Base-by-base conservation (phyloP, 768 basidiomycete genomes). In the Solioccasus polychromus region DNA sequence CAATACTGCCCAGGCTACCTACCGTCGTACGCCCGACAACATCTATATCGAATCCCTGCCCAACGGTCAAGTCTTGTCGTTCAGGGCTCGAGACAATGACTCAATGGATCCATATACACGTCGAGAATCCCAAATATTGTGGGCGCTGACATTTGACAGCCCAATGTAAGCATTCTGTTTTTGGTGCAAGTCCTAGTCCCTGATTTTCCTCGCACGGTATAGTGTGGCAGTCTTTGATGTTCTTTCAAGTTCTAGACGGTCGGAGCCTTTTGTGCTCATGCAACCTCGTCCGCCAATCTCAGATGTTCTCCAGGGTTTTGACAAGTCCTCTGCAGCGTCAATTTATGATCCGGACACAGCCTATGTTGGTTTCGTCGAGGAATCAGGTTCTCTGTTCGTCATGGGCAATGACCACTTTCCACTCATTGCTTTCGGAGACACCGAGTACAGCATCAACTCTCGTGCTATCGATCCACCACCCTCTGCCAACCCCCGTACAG, bases 141-240 rank as follows among this genome's bases (percentile, higher is more conserved):
- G 88, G 88, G 78, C 63, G 1, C 68, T 71, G 5, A 66, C 68
- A 5, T 88, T 90, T 56, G 65, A 68, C 20, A 73, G 73, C 49
- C 88, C 90, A 12, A 77, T 88, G 89, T 92, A 59, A 56, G 84
- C 64, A 14, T 14, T 47, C 29, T 20, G 35, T 38, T 42, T 30
- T 29, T 37, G 17, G 18, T 23, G 41, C 36, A 14, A 19, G 15
- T 28, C 25, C 3, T 22, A 17, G 25, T 22, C 7, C 37, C 45
- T 58, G 28, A 57, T 12, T 22, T 43, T 29, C n/a, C 11, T 42
- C 38, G 26, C 25, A 42, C 42, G 20, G 50, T 39, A 34, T 54
- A 90, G 91, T 46, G 92, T 95, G 24, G 89, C 87, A 26, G 74
- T 89, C 20, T 89, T 92, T 55, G 89, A 92, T 59, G 78, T 92